These are phyloP conservation scores for Suillus discolor DNA, from an alignment of 768 basidiomycete species.

Conservation along the genomic window DNA sequence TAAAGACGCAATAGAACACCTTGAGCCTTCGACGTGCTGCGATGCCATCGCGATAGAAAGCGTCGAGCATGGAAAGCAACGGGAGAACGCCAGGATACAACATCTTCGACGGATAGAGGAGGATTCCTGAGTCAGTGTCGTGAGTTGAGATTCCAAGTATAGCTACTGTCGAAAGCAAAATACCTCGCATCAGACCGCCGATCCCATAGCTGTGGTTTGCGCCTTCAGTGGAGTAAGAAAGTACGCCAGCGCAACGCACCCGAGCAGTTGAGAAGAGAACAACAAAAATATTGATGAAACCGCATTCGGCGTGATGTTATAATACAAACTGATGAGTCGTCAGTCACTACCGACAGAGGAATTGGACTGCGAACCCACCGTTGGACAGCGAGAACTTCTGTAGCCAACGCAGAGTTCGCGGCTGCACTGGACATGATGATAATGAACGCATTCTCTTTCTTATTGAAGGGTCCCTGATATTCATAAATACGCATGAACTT, in stretches of 20 bases:
- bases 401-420: slow-evolving; percentile 53
- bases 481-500: neutral
- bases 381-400: slow-evolving; percentile 57
- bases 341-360: neutral
- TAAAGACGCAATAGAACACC: slow-evolving; percentile 51
- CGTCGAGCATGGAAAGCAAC: slow-evolving; percentile 29
- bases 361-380: slow-evolving; percentile 18
- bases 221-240: neutral
- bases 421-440: slow-evolving; percentile 61
- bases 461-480: slow-evolving; percentile 56
- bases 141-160: neutral
- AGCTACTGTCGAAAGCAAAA: slow-evolving; percentile 8
- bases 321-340: slow-evolving; percentile 35
- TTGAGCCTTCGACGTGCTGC: slow-evolving; percentile 44
- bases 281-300: slow-evolving; percentile 47
- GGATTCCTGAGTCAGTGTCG: slow-evolving; percentile 15
- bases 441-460: slow-evolving; percentile 60
- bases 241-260: slow-evolving; percentile 17
- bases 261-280: slow-evolving; percentile 38
- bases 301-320: slow-evolving; percentile 52
- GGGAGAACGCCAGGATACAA: slow-evolving; percentile 39
- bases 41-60: slow-evolving; percentile 44
- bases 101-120: slow-evolving; percentile 49
- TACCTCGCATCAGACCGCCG: slow-evolving; percentile 54
- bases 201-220: slow-evolving; percentile 42